phyloP scores from a whole-genome alignment of 1,284 basidiomycete species.

The Porphyrellus sp. region DNA sequence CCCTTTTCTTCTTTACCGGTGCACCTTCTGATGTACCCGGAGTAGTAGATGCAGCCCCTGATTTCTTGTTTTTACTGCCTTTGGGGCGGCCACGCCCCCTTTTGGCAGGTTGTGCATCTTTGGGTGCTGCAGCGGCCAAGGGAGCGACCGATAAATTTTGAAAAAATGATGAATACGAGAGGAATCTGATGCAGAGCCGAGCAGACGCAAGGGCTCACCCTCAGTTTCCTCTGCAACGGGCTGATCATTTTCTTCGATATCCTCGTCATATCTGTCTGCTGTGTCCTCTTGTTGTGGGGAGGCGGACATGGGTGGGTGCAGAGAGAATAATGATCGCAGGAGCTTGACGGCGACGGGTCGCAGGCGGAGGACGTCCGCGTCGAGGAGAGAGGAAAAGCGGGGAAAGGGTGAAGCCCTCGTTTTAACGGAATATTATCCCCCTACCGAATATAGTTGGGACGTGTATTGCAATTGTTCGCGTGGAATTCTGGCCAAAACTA shows the following conservation, averaged over 20 bases:
- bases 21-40: conserved; percentile 38
- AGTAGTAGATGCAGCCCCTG: conserved; percentile 39
- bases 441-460: conserved; percentile 66
- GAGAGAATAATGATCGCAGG: conserved; percentile 28
- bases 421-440: conserved; percentile 66
- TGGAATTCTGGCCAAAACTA: conserved; percentile 51
- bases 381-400: conserved; percentile 53
- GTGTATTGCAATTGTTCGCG: conserved; percentile 53
- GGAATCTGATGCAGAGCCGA: conserved; percentile 6
- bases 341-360: conserved; percentile 24
- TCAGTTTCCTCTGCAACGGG: conserved; percentile 37
- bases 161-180: conserved; percentile 21
- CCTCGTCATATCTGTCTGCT: conserved; percentile 42
- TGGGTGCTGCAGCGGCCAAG: conserved; percentile 24
- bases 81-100: conserved; percentile 76
- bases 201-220: conserved; percentile 24
- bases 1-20: conserved; percentile 56
- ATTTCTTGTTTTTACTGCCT: conserved; percentile 80
- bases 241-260: conserved; percentile 42
- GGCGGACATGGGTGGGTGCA: conserved; percentile 41
- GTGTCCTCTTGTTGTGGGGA: conserved; percentile 41
- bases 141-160: conserved; percentile 16
- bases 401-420: conserved; percentile 59
- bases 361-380: conserved; percentile 30
- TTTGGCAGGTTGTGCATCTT: conserved; percentile 45